Percentiles rank a stretch among this genome's conserved stretches.
Evolutionary conservation across 768 basidiomycete genomes (phyloP).

Genomic region (Russula dissimulans): DNA sequence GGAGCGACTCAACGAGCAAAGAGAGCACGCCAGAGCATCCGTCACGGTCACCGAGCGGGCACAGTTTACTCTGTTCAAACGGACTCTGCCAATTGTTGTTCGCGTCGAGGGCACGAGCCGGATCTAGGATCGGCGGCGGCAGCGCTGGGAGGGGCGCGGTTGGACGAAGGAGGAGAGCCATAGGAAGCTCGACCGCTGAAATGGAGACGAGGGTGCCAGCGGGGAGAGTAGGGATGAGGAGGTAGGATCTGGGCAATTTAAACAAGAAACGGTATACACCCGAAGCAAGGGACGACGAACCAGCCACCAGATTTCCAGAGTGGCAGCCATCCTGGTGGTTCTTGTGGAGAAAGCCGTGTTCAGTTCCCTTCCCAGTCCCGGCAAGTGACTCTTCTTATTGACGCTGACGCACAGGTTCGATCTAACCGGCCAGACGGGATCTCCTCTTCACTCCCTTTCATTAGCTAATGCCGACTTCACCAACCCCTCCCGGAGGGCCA

Average conservation of each 20-base stretch:
- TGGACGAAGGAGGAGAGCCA: conserved; percentile 2
- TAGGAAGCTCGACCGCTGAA: conserved; percentile 1
- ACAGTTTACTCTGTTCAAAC: neutral
- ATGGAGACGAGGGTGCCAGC: conserved; percentile 7
- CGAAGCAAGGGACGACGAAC: conserved; percentile 11
- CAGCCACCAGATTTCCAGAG: conserved; percentile 11
- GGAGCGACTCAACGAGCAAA: conserved; percentile 17
- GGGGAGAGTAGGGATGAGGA: conserved; percentile 5
- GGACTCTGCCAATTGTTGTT: neutral
- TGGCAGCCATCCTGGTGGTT: conserved; percentile 9
- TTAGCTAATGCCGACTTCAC: conserved; percentile 4
- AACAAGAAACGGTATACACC: conserved; percentile 10
- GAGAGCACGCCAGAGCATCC: neutral
- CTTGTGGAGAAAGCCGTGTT: conserved; percentile 10
- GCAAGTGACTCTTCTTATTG: neutral
- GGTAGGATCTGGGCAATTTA: conserved; percentile 5
- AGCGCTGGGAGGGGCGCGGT: neutral
- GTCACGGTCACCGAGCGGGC: neutral
- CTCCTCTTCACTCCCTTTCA: conserved; percentile 10
- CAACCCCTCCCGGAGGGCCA: conserved; percentile 1
- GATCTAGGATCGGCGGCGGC: neutral
- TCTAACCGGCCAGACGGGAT: conserved; percentile 10
- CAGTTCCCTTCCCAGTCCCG: neutral
- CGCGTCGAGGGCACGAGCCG: neutral
- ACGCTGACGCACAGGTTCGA: conserved; percentile 6